Percentiles rank a stretch among this genome's conserved stretches.
These are phyloP conservation scores for Rehmannia glutinosa DNA, from an alignment of 257 asterid species.

Conservation along the genomic window DNA sequence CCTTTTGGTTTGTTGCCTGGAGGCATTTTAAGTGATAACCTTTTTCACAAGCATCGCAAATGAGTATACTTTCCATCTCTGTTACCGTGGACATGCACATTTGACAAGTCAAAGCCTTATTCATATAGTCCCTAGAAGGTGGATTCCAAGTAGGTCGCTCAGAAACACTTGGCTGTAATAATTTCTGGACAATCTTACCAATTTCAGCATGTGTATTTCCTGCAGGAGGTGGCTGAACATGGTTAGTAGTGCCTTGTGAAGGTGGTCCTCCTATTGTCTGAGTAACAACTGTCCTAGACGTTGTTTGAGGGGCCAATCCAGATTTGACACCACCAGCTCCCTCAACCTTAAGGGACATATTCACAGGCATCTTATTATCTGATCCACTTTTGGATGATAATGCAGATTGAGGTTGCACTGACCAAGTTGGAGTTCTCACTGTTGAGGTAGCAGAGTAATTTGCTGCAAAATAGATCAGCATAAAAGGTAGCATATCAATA, in stretches of 20 bases:
- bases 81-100: conserved; percentile 51
- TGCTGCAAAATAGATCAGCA: conserved; percentile 36
- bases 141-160: conserved; percentile 73
- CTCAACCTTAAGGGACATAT: conserved; percentile 49
- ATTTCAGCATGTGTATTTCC: conserved; percentile 72
- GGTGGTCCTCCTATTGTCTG: conserved; percentile 51
- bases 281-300: conserved; percentile 42
- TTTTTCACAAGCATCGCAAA: conserved; percentile 96
- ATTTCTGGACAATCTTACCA: conserved; percentile 70
- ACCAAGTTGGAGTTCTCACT: conserved; percentile 68
- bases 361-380: conserved; percentile 46
- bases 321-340: conserved; percentile 50
- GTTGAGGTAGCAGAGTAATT: conserved; percentile 46
- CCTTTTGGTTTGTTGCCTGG: conserved; percentile 50
- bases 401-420: conserved; percentile 57
- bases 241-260: conserved; percentile 42
- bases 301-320: conserved; percentile 45
- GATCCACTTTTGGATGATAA: conserved; percentile 44
- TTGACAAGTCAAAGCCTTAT: conserved; percentile 70
- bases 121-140: conserved; percentile 94
- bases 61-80: conserved; percentile 68
- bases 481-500: conserved; percentile 6
- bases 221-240: conserved; percentile 33
- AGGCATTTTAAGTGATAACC: conserved; percentile 96
- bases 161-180: conserved; percentile 49